Evolutionary conservation across 148 eudicot genomes (phyloP), one percentile per base, ranked within the genome.

Genomic region (Cornus florida): DNA sequence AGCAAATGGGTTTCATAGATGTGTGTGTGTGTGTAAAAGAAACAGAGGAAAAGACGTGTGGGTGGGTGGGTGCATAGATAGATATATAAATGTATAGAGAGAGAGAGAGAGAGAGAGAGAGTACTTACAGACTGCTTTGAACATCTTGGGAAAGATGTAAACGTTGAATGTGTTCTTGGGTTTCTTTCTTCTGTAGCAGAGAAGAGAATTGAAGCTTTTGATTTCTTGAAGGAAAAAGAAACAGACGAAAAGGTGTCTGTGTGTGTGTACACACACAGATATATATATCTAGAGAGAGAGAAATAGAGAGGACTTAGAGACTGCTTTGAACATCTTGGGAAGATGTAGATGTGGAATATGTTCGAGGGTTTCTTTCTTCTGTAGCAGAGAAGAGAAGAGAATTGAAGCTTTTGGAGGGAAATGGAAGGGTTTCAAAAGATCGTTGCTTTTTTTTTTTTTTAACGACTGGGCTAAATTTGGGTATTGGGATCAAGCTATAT

Each of bases 261-360:
- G 48, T 43, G 48, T 43, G 9, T 43, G 48, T 43, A 9, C 6
- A 35, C 38, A 35, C 5, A 35, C 5, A 35, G 0, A 35, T 35
- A 35, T 35, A 35, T 35, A 35, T 35, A 35, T 35, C 28, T 28
- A 41, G 73, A 32, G 74, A 43, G 75, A 46, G 62, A 9, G 48
- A 9, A 0, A 43, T 4, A 43, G 48, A 43, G 38, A 35, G 38
- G 5, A 35, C 38, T 35, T 78, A 78, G 75, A 67, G 3, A 79
- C 60, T 50, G 79, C 65, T 72, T 84, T 84, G 57, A 77, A 20
- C 83, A 84, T 80, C 81, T 77, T 80, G 82, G 75, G 33, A 23
- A n/a, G 50, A 57, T 67, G 43, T 28, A 9, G 22, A 12, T 31
- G 41, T 33, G 22, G 68, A 23, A 33, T 2, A 5, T 38, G 80